Evolutionary conservation across 2,329 filamentous ascomycete species (phyloP), one percentile per base, ranked within the genome.

Genomic region (Emmonsia crescens): DNA sequence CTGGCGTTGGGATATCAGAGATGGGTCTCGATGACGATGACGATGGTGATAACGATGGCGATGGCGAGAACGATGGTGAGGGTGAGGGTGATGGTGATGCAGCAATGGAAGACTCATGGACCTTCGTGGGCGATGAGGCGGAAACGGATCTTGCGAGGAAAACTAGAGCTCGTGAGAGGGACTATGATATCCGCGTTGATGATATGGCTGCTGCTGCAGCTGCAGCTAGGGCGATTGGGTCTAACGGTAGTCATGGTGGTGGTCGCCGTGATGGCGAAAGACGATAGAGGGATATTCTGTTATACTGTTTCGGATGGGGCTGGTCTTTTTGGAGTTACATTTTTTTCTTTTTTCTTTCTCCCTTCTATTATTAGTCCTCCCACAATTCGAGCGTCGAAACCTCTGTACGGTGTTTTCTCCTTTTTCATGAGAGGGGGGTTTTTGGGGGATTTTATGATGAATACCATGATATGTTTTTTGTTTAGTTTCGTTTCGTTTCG

Each of bases 51-150:
- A n/a, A 38, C 36, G 36, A 38, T 38, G 36, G 36, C 36, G 9
- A 38, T 38, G 36, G 36, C 36, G 8, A 8, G 14, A 14, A 14
- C 36, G 8, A 8, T 14, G 36, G 19, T 12, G 27, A 31, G 6
- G 19, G 19, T 5, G 73, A 73, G 52, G 38, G 9, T 19, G 79
- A 73, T 51, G 74, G 83, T 46, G 80, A 84, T 57, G 86, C 86
- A 38, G 85, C 87, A 14, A 87, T 88, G 64, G 86, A 89, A 69
- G 91, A 95, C 72, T 89, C 87, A 71, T 97, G 92, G 93, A 96
- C 92, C 0, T 91, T 96, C 74, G 83, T 96, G 24, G 91, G 89
- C 36, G 81, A 83, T 38, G 81, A 83, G 48, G 77, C 74, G 27
- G 82, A 83, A 5, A 9, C 24, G 9, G 56, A 57, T 21, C 33